A percentile compares a stretch with the other conserved stretches of the same genome.
These are phyloP conservation scores for Simplicillium sp. DNA, from an alignment of 2,329 filamentous ascomycete species.

Conservation along the genomic window DNA sequence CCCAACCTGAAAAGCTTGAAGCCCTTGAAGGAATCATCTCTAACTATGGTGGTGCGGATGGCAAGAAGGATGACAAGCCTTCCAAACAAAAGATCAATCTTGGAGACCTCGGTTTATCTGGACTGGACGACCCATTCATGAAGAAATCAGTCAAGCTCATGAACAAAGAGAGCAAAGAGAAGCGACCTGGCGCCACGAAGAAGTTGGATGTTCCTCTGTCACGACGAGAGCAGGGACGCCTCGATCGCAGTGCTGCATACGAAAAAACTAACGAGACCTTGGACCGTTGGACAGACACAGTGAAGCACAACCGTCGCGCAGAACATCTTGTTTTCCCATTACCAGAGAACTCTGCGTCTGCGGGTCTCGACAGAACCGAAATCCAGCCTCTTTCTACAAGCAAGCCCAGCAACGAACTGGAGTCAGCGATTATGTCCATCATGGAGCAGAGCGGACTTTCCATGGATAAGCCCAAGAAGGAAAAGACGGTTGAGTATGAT, in stretches of 20 bases:
- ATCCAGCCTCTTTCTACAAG: conserved; percentile 55
- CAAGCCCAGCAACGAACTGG: conserved; percentile 67
- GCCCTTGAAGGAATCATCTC: conserved; percentile 62
- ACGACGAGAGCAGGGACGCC: conserved; percentile 74
- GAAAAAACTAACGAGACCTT: conserved; percentile 88
- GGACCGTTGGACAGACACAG: conserved; percentile 86
- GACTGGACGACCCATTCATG: conserved; percentile 63
- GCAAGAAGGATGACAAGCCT: conserved; percentile 30
- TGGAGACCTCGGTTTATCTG: conserved; percentile 62
- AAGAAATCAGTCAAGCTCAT: conserved; percentile 74
- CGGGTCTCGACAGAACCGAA: conserved; percentile 51
- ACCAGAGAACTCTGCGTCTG: conserved; percentile 56
- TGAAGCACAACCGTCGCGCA: conserved; percentile 85
- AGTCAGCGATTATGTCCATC: conserved; percentile 77
- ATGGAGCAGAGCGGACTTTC: conserved; percentile 79
- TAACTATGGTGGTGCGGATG: conserved; percentile 54
- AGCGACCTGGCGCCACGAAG: conserved; percentile 35
- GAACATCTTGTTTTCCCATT: conserved; percentile 88
- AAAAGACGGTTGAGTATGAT: conserved; percentile 53
- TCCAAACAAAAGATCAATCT: conserved; percentile 61
- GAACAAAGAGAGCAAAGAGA: conserved; percentile 49
- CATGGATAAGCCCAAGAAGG: conserved; percentile 32
- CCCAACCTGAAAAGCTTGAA: conserved; percentile 47
- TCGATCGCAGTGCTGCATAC: conserved; percentile 76
- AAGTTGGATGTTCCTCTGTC: conserved; percentile 78